Percentiles rank a stretch among this genome's conserved stretches.
These are phyloP conservation scores for Fomitopsis serialis DNA, from an alignment of 768 basidiomycete genomes.

Conservation along the genomic window DNA sequence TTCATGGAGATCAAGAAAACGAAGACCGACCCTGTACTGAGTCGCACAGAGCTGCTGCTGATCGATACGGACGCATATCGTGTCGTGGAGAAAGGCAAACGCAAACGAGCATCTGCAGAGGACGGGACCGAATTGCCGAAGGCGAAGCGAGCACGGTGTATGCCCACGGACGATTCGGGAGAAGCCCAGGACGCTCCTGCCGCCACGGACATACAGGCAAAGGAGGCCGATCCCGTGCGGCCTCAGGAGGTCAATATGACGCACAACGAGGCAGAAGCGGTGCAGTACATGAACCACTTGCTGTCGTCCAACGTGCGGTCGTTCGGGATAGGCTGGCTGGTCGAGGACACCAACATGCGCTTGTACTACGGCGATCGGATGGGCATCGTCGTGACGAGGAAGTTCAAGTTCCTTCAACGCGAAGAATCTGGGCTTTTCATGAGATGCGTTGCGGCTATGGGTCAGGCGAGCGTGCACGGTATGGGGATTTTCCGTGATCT, in stretches of 20 bases:
- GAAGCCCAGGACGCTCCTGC: too few species aligned
- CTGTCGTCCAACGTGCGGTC: slow-evolving; percentile 2
- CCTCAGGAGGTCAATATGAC: background rate
- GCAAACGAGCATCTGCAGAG: background rate
- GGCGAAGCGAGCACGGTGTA: too few species aligned
- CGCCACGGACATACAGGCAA: too few species aligned
- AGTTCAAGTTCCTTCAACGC: background rate
- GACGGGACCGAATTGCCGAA: too few species aligned
- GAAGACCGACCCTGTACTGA: background rate
- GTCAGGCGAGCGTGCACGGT: background rate
- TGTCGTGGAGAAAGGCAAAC: background rate
- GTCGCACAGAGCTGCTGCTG: background rate
- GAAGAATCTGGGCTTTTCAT: background rate
- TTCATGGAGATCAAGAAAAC: background rate
- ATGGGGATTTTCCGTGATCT: slow-evolving; percentile 2
- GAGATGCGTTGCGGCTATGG: slow-evolving; percentile 1
- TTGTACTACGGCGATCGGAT: slow-evolving; percentile 7
- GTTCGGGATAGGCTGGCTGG: background rate
- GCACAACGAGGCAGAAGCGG: background rate
- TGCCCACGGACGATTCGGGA: too few species aligned
- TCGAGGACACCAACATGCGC: background rate
- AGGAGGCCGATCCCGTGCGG: too few species aligned
- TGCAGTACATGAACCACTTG: background rate
- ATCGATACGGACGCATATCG: background rate
- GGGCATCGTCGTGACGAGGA: background rate